Percentiles rank a stretch among this genome's conserved stretches.
Conservation (phyloP, 306 rosid species). For the Urtica urens region DNA sequence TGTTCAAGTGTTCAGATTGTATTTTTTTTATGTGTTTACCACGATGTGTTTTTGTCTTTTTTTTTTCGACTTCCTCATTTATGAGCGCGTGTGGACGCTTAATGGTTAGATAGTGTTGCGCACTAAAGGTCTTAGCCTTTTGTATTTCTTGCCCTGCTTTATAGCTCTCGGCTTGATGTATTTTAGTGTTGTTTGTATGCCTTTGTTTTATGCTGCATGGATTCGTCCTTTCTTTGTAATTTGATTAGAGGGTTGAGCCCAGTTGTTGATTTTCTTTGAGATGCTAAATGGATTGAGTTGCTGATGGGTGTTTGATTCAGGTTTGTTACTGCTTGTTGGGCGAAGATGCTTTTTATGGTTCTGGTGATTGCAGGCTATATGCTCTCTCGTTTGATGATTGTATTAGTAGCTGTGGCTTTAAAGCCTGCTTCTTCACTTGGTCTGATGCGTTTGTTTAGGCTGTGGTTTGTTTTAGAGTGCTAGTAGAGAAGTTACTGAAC, state of each 20-base stretch:
- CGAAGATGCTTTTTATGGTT: conserved; percentile 94
- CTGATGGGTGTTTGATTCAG: conserved; percentile 84
- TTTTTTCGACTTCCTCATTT: not conserved
- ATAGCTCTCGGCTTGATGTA: not conserved
- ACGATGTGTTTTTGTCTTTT: not conserved
- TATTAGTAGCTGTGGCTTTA: conserved; percentile 62
- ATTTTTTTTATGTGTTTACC: not conserved
- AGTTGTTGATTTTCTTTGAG: conserved; percentile 19
- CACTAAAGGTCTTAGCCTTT: too few relatives aligned
- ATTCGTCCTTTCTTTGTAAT: conserved; percentile 14
- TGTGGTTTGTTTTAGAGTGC: conserved; percentile 20
- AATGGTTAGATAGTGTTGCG: too few relatives aligned
- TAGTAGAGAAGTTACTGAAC: conserved; percentile 13
- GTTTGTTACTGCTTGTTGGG: conserved; percentile 82
- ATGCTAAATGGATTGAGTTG: conserved; percentile 77
- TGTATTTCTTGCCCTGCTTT: not conserved
- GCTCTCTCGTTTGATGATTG: conserved; percentile 83
- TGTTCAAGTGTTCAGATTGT: not conserved
- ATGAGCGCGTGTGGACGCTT: too few relatives aligned
- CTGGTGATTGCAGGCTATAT: conserved; percentile 93
- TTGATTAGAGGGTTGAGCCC: conserved; percentile 27
- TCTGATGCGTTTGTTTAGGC: conserved; percentile 25
- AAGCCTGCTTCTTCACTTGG: conserved; percentile 40
- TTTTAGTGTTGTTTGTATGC: not conserved
- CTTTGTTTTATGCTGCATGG: not conserved